These are phyloP conservation scores for Suillus fuscotomentosus DNA, from an alignment of 768 basidiomycete genomes.

Conservation along the genomic window DNA sequence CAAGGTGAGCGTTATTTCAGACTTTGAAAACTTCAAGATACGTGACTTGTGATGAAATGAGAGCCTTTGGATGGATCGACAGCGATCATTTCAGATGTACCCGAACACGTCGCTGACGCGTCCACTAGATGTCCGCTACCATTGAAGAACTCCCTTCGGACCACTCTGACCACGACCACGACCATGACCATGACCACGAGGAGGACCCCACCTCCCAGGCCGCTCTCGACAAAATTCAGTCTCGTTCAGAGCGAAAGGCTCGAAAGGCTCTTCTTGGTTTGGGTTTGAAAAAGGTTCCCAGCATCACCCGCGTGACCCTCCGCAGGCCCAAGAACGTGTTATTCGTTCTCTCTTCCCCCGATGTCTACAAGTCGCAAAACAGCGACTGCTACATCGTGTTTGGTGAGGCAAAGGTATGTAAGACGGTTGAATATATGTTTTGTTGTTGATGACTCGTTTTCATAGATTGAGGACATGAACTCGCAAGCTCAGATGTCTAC, in stretches of 20 bases:
- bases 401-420: slow-evolving; percentile 85
- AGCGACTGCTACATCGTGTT: slow-evolving; percentile 99
- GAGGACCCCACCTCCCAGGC: slow-evolving; percentile 85
- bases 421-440: background rate
- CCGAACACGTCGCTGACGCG: slow-evolving; percentile 23
- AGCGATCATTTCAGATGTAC: slow-evolving; percentile 26
- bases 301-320: slow-evolving; percentile 93
- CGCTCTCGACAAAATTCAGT: slow-evolving; percentile 90
- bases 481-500: slow-evolving; percentile 72
- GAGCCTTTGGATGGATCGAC: slow-evolving; percentile 28
- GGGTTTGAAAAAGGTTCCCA: slow-evolving; percentile 89
- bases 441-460: background rate
- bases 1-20: slow-evolving; percentile 18
- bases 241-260: slow-evolving; percentile 92
- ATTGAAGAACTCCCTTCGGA: slow-evolving; percentile 85
- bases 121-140: slow-evolving; percentile 67
- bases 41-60: background rate
- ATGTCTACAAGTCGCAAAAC: slow-evolving; percentile 97
- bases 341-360: slow-evolving; percentile 89
- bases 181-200: slow-evolving; percentile 68
- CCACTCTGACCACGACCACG: slow-evolving; percentile 74
- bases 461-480: slow-evolving; percentile 87
- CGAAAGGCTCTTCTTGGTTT: slow-evolving; percentile 89
- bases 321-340: slow-evolving; percentile 95
- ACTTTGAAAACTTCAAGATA: background rate